These are phyloP conservation scores for Crassisporium funariophilum DNA, from an alignment of 768 basidiomycete genomes.

Conservation along the genomic window DNA sequence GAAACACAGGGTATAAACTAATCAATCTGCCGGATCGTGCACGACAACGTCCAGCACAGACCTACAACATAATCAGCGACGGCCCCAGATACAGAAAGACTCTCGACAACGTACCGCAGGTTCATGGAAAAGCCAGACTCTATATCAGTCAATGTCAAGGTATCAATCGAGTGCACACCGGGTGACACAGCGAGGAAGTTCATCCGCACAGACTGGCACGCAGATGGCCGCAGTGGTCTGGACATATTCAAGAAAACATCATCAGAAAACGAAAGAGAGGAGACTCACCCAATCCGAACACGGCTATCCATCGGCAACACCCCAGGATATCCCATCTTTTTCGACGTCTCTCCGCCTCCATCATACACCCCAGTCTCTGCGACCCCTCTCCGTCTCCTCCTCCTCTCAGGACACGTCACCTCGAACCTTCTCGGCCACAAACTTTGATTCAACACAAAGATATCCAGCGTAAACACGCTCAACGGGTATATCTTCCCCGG, in stretches of 20 bases:
- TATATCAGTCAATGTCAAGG: constrained; percentile 71
- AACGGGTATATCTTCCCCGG: constrained; percentile 66
- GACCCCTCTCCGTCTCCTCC: constrained; percentile 46
- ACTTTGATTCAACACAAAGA: constrained; percentile 86
- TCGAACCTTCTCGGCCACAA: constrained; percentile 78
- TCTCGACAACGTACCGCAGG: constrained; percentile 54
- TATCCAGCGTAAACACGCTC: constrained; percentile 78
- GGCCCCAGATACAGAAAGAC: not conserved
- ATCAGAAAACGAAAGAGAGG: not conserved
- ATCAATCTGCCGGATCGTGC: constrained; percentile 49
- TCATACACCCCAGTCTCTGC: constrained; percentile 28
- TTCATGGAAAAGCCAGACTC: constrained; percentile 75
- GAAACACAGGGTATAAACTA: no score
- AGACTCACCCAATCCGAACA: constrained; percentile 74
- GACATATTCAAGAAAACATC: constrained; percentile 1
- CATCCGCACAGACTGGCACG: constrained; percentile 87
- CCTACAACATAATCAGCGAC: constrained; percentile 37
- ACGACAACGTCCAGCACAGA: constrained; percentile 78
- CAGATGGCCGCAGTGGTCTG: constrained; percentile 78
- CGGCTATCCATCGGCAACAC: constrained; percentile 78
- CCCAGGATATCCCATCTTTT: constrained; percentile 54
- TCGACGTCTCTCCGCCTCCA: constrained; percentile 29
- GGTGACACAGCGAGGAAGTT: constrained; percentile 79
- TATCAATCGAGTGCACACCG: constrained; percentile 77
- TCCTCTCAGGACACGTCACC: constrained; percentile 63